Conservation (phyloP, 1,139 yeast genomes). For the Suhomyces guaymorum region DNA sequence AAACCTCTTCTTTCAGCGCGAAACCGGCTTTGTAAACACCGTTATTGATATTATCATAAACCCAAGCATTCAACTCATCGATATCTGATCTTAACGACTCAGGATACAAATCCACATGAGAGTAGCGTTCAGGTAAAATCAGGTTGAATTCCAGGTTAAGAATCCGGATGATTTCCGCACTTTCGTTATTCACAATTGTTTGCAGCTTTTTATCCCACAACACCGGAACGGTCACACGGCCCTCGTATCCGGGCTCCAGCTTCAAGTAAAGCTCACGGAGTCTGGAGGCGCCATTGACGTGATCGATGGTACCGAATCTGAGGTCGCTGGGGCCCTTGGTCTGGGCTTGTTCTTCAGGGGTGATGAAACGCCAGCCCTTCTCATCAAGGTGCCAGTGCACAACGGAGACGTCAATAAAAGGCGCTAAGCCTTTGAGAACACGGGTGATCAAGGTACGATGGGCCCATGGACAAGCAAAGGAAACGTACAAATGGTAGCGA, state of each 20-base stretch:
- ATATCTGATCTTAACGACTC: slow-evolving; percentile 51
- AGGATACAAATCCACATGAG: slow-evolving; percentile 67
- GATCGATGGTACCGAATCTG: slow-evolving; percentile 64
- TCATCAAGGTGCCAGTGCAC: slow-evolving; percentile 88
- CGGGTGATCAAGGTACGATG: slow-evolving; percentile 81
- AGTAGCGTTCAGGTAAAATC: slow-evolving; percentile 38
- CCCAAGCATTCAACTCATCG: slow-evolving; percentile 81
- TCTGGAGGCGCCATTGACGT: slow-evolving; percentile 57
- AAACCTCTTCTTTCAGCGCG: slow-evolving; percentile 80
- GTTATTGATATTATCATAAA: slow-evolving; percentile 82
- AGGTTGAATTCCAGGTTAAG: slow-evolving; percentile 68
- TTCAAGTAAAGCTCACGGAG: slow-evolving; percentile 72
- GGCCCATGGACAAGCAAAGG: slow-evolving; percentile 95
- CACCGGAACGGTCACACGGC: slow-evolving; percentile 89
- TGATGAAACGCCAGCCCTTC: slow-evolving; percentile 81
- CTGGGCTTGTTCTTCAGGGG: slow-evolving; percentile 27
- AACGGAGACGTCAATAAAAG: slow-evolving; percentile 64
- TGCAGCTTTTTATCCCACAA: slow-evolving; percentile 83
- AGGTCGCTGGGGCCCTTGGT: slow-evolving; percentile 35
- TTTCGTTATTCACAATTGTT: slow-evolving; percentile 88
- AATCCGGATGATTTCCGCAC: slow-evolving; percentile 84
- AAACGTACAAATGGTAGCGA: slow-evolving; percentile 86
- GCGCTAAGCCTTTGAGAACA: slow-evolving; percentile 72
- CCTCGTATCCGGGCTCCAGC: slow-evolving; percentile 72
- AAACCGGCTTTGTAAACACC: slow-evolving; percentile 96